Evolutionary conservation across 257 asterid genomes (phyloP).

Genomic region (Avicennia marina): DNA sequence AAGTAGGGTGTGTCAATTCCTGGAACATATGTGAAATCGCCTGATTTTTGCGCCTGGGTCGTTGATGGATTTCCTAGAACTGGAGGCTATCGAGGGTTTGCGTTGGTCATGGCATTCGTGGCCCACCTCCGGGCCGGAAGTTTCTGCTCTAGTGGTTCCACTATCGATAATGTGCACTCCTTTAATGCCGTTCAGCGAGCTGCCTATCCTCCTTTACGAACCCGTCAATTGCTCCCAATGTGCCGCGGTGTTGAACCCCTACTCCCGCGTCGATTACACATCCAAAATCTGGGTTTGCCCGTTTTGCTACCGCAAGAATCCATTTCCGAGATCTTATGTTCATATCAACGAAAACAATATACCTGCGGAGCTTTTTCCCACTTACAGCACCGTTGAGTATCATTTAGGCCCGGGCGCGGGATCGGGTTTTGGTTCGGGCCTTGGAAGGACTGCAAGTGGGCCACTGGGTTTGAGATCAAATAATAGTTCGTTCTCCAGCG

Average conservation of each 20-base stretch:
- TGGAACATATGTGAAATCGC: too few species aligned
- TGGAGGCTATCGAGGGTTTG: slow-evolving; percentile 93
- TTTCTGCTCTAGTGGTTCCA: slow-evolving; percentile 63
- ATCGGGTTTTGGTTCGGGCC: slow-evolving; percentile 25
- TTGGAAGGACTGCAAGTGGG: slow-evolving; percentile 30
- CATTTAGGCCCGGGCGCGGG: slow-evolving; percentile 37
- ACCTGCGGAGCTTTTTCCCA: slow-evolving; percentile 96
- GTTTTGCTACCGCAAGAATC: slow-evolving; percentile 65
- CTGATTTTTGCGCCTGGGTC: too few species aligned
- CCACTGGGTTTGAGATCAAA: slow-evolving; percentile 38
- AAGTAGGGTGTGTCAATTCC: too few species aligned
- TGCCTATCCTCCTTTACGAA: slow-evolving; percentile 76
- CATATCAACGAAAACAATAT: slow-evolving; percentile 66
- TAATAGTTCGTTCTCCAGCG: slow-evolving; percentile 41
- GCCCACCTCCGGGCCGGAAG: slow-evolving; percentile 74
- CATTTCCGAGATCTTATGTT: slow-evolving; percentile 60
- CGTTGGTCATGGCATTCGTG: slow-evolving; percentile 99
- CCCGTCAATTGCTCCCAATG: slow-evolving; percentile 69
- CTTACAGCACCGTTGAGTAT: slow-evolving; percentile 90
- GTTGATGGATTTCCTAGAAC: slow-evolving; percentile 94
- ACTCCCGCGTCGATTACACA: slow-evolving; percentile 78
- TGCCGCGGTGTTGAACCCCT: slow-evolving; percentile 76
- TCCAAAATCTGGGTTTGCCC: slow-evolving; percentile 75
- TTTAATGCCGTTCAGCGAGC: slow-evolving; percentile 58
- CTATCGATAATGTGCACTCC: slow-evolving; percentile 84